phyloP scores from a whole-genome alignment of 108 stramenopile species.

The Nannochloropsis granulata region DNA sequence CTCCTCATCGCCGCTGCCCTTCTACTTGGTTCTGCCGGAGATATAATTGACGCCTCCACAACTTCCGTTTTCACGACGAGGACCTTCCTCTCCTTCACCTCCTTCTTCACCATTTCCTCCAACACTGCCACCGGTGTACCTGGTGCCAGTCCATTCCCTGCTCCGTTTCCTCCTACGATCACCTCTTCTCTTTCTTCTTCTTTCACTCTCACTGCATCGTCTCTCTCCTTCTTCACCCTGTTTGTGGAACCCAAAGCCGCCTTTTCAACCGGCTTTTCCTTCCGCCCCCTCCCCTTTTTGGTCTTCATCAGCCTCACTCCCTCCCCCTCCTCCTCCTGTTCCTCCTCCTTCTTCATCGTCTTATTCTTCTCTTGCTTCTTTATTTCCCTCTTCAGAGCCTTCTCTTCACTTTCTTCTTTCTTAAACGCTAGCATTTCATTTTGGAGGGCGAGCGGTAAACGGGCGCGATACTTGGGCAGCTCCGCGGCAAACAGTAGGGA shows the following conservation, averaged over 20 bases:
- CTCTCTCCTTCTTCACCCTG: neutral
- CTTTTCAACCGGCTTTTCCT: neutral
- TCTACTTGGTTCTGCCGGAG: neutral
- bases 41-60: neutral
- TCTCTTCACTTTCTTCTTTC: slow-evolving; percentile 21
- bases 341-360: neutral
- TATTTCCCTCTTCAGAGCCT: slow-evolving; percentile 7
- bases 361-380: neutral
- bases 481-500: slow-evolving; percentile 88
- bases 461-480: slow-evolving; percentile 31
- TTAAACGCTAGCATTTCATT: slow-evolving; percentile 32
- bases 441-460: slow-evolving; percentile 23
- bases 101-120: too few species aligned
- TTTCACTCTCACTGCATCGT: neutral
- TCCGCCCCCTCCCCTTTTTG: neutral
- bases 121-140: too few species aligned
- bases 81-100: too few species aligned
- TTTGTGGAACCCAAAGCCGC: neutral
- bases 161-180: too few species aligned
- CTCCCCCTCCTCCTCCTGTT: neutral
- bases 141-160: too few species aligned
- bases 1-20: neutral
- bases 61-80: neutral
- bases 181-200: neutral
- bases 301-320: neutral